Conservation (phyloP, 2,329 filamentous ascomycete species). For the Aureobasidium sp. region DNA sequence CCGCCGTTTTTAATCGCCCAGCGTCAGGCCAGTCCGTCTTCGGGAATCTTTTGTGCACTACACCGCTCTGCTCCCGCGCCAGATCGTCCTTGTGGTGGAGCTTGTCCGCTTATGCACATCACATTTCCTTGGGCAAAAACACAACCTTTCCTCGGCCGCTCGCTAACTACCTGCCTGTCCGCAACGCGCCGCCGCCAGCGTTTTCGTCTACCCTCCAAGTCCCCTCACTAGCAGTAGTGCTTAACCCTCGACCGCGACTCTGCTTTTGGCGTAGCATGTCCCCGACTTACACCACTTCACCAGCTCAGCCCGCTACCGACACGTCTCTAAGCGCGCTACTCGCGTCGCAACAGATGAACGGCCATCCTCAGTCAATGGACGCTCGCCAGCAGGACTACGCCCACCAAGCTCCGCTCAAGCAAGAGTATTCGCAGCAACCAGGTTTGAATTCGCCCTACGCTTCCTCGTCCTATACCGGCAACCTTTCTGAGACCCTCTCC, state of each 20-base stretch:
- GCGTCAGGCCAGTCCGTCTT: slow-evolving; percentile 13
- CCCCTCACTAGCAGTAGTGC: slow-evolving; percentile 23
- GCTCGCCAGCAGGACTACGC: slow-evolving; percentile 45
- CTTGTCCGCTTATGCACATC: slow-evolving; percentile 37
- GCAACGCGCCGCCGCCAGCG: slow-evolving; percentile 29
- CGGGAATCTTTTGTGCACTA: slow-evolving; percentile 16
- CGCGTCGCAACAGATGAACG: slow-evolving; percentile 31
- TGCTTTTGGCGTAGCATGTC: slow-evolving; percentile 39
- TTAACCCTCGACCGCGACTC: slow-evolving; percentile 18
- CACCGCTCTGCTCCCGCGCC: slow-evolving; percentile 22
- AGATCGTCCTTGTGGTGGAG: slow-evolving; percentile 26
- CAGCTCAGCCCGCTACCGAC: slow-evolving; percentile 29
- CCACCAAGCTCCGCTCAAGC: slow-evolving; percentile 20
- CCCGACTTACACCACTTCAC: slow-evolving; percentile 38
- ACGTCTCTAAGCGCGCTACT: slow-evolving; percentile 34
- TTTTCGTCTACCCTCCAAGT: slow-evolving; percentile 22
- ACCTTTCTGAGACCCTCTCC: slow-evolving; percentile 71
- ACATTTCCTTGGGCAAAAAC: slow-evolving; percentile 38
- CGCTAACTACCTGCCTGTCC: slow-evolving; percentile 23
- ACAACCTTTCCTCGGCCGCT: slow-evolving; percentile 27
- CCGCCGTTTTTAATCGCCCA: slow-evolving; percentile 10
- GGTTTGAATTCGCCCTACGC: slow-evolving; percentile 49
- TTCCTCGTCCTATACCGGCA: slow-evolving; percentile 42
- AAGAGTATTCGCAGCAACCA: slow-evolving; percentile 43
- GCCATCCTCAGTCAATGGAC: slow-evolving; percentile 45